phyloP scores from a whole-genome alignment of 139 green algal genomes.

The Closterium sp. region DNA sequence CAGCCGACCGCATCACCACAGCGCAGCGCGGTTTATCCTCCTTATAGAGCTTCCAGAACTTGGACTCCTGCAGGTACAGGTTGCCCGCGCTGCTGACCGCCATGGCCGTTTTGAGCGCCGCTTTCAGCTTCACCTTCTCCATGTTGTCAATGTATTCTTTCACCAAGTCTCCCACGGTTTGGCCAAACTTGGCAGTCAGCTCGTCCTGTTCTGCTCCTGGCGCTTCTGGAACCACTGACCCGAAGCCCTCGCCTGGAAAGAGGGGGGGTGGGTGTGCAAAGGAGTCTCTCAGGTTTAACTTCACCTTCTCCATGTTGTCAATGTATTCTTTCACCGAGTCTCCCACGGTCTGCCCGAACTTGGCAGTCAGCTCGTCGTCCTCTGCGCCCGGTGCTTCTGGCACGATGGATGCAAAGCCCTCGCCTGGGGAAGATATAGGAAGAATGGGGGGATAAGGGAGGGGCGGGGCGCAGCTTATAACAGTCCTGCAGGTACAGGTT shows the following conservation, averaged over 20 bases:
- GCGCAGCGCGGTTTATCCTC: conserved; percentile 45
- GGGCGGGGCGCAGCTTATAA: too few relatives aligned
- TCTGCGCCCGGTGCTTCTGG: too few relatives aligned
- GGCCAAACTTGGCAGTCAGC: conserved; percentile 39
- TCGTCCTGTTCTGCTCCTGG: background rate
- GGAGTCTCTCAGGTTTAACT: too few relatives aligned
- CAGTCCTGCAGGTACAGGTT: too few relatives aligned
- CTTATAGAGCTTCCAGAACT: conserved; percentile 67
- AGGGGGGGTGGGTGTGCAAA: background rate
- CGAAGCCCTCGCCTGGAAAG: conserved; percentile 17
- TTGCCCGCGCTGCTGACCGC: conserved; percentile 73
- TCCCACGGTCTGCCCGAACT: too few relatives aligned
- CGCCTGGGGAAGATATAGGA: too few relatives aligned
- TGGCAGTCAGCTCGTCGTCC: too few relatives aligned
- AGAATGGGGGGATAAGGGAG: too few relatives aligned
- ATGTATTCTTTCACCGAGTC: conserved; percentile 39
- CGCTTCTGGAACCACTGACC: background rate
- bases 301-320: conserved; percentile 53
- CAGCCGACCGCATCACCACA: conserved; percentile 59
- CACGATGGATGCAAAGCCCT: too few relatives aligned
- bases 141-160: conserved; percentile 50
- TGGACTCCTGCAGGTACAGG: conserved; percentile 77
- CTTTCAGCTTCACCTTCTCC: conserved; percentile 55
- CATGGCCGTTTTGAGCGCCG: conserved; percentile 63
- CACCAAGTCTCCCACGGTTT: conserved; percentile 21